phyloP scores from a whole-genome alignment of 768 basidiomycete genomes.

The Suillus discolor region DNA sequence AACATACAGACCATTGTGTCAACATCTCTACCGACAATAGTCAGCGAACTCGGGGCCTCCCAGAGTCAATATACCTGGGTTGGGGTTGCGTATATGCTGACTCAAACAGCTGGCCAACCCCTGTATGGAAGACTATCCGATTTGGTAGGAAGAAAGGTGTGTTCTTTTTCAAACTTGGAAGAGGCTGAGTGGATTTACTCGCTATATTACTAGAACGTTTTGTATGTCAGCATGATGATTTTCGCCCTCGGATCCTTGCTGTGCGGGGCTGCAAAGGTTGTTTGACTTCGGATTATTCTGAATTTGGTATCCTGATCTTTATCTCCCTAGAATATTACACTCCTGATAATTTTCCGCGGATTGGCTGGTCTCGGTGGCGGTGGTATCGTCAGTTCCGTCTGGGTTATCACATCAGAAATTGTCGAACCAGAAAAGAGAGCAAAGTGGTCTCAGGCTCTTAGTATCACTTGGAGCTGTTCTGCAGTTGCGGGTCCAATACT shows the following conservation, averaged over 20 bases:
- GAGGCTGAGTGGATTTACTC: slow-evolving; percentile 10
- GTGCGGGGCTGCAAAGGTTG: slow-evolving; percentile 74
- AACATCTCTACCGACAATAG: slow-evolving; percentile 81
- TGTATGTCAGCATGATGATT: slow-evolving; percentile 72
- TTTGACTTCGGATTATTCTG: slow-evolving; percentile 17
- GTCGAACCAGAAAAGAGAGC: slow-evolving; percentile 70
- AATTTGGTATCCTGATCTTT: slow-evolving; percentile 19
- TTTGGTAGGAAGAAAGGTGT: slow-evolving; percentile 76
- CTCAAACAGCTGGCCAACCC: slow-evolving; percentile 85
- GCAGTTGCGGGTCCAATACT: slow-evolving; percentile 81
- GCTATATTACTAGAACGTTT: slow-evolving; percentile 49
- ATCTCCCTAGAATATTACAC: slow-evolving; percentile 41
- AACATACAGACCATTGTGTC: slow-evolving; percentile 66
- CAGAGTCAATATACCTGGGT: slow-evolving; percentile 85
- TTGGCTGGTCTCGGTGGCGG: slow-evolving; percentile 83
- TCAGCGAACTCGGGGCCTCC: slow-evolving; percentile 66
- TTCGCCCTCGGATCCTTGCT: slow-evolving; percentile 81
- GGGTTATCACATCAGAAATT: slow-evolving; percentile 86
- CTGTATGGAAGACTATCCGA: slow-evolving; percentile 82
- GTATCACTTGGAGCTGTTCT: slow-evolving; percentile 85
- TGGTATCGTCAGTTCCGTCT: slow-evolving; percentile 83
- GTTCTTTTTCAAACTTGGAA: slow-evolving; percentile 18
- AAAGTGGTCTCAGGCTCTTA: slow-evolving; percentile 85
- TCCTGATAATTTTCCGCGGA: slow-evolving; percentile 68
- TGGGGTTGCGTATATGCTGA: slow-evolving; percentile 81